phyloP scores from a whole-genome alignment of 1,284 basidiomycete species.

The Phellinidium pouzarii region DNA sequence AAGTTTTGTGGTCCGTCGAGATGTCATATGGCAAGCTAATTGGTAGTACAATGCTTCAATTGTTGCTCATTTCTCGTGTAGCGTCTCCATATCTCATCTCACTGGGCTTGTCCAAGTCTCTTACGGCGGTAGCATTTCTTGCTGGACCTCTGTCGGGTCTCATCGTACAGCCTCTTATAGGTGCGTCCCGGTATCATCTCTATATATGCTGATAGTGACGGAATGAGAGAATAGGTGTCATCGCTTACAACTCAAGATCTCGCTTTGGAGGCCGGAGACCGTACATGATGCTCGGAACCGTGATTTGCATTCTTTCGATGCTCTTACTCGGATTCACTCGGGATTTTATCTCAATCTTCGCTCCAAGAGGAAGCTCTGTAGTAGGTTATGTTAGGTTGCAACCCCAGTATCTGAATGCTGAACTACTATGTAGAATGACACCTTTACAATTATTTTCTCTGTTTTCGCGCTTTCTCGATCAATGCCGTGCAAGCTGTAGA shows the following conservation, averaged over 20 bases:
- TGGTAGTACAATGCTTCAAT: background rate
- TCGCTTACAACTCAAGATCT: slow-evolving; percentile 86
- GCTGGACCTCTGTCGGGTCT: slow-evolving; percentile 91
- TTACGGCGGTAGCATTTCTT: slow-evolving; percentile 88
- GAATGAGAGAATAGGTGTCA: slow-evolving; percentile 41
- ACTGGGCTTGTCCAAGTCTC: slow-evolving; percentile 82
- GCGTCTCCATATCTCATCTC: slow-evolving; percentile 92
- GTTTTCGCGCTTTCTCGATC: slow-evolving; percentile 81
- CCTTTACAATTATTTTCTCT: slow-evolving; percentile 71
- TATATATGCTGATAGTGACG: background rate
- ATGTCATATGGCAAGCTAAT: slow-evolving; percentile 76
- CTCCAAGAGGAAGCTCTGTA: slow-evolving; percentile 30
- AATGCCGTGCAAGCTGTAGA: slow-evolving; percentile 87
- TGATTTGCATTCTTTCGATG: slow-evolving; percentile 67
- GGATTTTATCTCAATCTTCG: slow-evolving; percentile 62
- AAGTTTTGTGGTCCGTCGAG: slow-evolving; percentile 86
- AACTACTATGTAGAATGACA: slow-evolving; percentile 42
- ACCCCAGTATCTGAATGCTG: background rate
- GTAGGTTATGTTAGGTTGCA: slow-evolving; percentile 25
- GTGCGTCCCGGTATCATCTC: slow-evolving; percentile 24
- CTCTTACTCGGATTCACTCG: slow-evolving; percentile 82
- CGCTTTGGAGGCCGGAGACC: slow-evolving; percentile 79
- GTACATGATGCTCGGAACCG: slow-evolving; percentile 73
- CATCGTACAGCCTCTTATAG: slow-evolving; percentile 88
- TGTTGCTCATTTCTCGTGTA: slow-evolving; percentile 16